Evolutionary conservation across 371 early-diverging fungal genomes (phyloP).

Genomic region (Phascolomyces articulosus): DNA sequence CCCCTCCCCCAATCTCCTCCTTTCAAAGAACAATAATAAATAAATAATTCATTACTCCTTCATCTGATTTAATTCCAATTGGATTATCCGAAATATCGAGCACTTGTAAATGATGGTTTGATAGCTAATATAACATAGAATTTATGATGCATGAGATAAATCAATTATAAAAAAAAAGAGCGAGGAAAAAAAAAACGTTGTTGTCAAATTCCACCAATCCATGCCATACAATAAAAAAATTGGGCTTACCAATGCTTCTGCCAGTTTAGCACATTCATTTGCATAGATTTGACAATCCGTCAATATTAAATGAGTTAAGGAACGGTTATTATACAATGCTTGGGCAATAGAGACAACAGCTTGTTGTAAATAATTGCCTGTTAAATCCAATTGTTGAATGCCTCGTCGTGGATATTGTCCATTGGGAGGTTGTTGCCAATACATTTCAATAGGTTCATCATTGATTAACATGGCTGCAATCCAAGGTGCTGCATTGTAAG

Average conservation of each 20-base stretch:
- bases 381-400: slow-evolving; percentile 51
- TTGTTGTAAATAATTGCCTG: slow-evolving; percentile 54
- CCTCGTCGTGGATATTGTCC: slow-evolving; percentile 26
- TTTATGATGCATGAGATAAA: neutral
- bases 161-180: no score
- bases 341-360: slow-evolving; percentile 55
- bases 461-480: slow-evolving; percentile 56
- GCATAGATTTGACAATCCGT: slow-evolving; percentile 58
- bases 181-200: no score
- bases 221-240: neutral
- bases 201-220: no score
- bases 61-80: slow-evolving; percentile 28
- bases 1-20: neutral
- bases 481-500: slow-evolving; percentile 48
- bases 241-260: slow-evolving; percentile 55
- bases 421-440: slow-evolving; percentile 10
- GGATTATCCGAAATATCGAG: slow-evolving; percentile 53
- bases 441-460: slow-evolving; percentile 35
- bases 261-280: slow-evolving; percentile 49
- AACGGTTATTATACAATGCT: slow-evolving; percentile 51
- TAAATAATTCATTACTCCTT: slow-evolving; percentile 35
- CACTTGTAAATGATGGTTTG: slow-evolving; percentile 37
- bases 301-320: slow-evolving; percentile 48
- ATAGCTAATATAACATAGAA: slow-evolving; percentile 17
- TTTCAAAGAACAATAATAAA: no score